Conservation (phyloP, 2,329 filamentous ascomycete genomes). For the Xylaria sp. region DNA sequence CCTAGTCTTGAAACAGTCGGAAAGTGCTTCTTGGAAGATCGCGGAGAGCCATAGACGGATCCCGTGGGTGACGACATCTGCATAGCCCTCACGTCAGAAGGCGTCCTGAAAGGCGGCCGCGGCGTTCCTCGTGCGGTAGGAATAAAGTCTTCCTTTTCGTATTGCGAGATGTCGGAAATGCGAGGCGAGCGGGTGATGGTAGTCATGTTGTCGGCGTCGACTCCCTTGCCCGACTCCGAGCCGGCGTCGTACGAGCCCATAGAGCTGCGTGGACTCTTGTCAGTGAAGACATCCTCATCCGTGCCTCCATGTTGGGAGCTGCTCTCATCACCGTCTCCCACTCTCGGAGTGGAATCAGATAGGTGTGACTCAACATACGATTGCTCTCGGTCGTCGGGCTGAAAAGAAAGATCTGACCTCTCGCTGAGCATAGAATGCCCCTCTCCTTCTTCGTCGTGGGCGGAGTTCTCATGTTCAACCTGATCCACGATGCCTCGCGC, state of each 20-base stretch:
- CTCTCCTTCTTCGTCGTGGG: constrained; percentile 36
- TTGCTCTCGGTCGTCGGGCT: constrained; percentile 45
- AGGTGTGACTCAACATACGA: constrained; percentile 44
- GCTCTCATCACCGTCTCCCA: constrained; percentile 55
- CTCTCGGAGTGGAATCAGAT: constrained; percentile 31
- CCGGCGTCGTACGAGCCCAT: constrained; percentile 61
- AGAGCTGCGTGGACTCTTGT: constrained; percentile 67
- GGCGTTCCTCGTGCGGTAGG: constrained; percentile 68
- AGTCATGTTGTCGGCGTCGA: constrained; percentile 49
- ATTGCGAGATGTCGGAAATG: constrained; percentile 65
- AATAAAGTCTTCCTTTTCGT: constrained; percentile 59
- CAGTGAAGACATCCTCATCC: constrained; percentile 70
- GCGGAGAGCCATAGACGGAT: constrained; percentile 64
- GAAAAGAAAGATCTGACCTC: constrained; percentile 47
- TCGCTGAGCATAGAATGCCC: constrained; percentile 51
- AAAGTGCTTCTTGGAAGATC: constrained; percentile 62
- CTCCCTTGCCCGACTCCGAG: constrained; percentile 48
- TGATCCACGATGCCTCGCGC: constrained; percentile 55
- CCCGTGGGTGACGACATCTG: constrained; percentile 76
- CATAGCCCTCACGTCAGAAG: constrained; percentile 75
- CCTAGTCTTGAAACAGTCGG: constrained; percentile 66
- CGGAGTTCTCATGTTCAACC: constrained; percentile 14
- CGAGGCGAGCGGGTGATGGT: constrained; percentile 54
- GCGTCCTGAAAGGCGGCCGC: constrained; percentile 74
- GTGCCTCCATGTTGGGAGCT: constrained; percentile 62